Evolutionary conservation across 805 yeast species (phyloP), one percentile per base, ranked within the genome.

Genomic region (Teunomyces stri): DNA sequence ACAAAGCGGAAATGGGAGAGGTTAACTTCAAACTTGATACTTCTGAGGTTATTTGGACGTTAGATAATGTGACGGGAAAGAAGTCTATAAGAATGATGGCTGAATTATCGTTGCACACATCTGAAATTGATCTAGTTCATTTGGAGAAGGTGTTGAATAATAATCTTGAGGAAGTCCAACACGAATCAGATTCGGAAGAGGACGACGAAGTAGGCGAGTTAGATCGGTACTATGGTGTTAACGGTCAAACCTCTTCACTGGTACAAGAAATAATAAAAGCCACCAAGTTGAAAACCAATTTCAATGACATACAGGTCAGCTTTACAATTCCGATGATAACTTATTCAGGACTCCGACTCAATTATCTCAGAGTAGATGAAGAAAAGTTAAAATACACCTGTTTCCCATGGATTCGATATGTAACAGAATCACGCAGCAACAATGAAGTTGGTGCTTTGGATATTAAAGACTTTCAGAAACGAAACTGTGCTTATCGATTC

Each of bases 371-470:
- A 51, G 84, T 87, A 12, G 79, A 78, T 20, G 95, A 87, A 56
- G 78, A 76, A 5, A 75, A 73, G 44, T 61, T 85, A 58, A 70
- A 77, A 44, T 83, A 83, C 54, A 81, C 87, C 5, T 78, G 87
- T 36, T 86, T 87, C 58, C 91, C 94, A 0, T 87, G 95, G 95
- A 85, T 87, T 1, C 72, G 85, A 45, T 85, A 86, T 57, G 65
- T 75, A 16, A 53, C 56, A 6, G 54, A 48, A 34, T 42, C 52
- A 13, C 21, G 34, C 5, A 27, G 16, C 12, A 28, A 16, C 15
- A 30, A 42, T 25, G 25, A 21, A 18, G 12, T 41, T 16, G 21
- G 35, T 22, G 25, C 31, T 11, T 25, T 29, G 11, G 43, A 29
- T n/a, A 28, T 40, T 7, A 29, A 27, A 20, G 43, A 29, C 13